Evolutionary conservation across 495 filamentous ascomycete genomes (phyloP), one percentile per base, ranked within the genome.

Genomic region (Saxispiralis lemnorum): DNA sequence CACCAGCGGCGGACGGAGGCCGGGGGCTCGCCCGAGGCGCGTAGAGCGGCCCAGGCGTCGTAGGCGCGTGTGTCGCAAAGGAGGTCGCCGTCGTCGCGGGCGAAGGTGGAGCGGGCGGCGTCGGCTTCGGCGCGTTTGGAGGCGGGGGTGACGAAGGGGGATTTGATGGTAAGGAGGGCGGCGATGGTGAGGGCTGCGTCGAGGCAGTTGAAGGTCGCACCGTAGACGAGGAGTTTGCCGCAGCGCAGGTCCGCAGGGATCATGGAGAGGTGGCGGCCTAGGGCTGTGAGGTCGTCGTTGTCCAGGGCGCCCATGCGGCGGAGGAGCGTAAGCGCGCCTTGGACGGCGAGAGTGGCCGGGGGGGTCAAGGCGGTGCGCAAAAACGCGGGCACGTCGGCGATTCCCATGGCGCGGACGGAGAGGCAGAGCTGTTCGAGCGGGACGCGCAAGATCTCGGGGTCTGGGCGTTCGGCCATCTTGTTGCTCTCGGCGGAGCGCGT

Each of bases 161-260:
- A 79, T 48, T 75, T 78, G 28, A 81, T 74, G 32, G 84, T 93
- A 6, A 96, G 68, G 36, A 94, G 89, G 15, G 84, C 78, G 1
- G 89, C 79, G 49, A 97, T 86, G n/a, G 80, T 84, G 43, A 96
- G 67, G 48, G 78, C 82, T 35, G 87, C 70, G 51, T 93, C 83
- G 13, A 96, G 75, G 51, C 85, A 93, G 15, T 81, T 79, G 55
- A 97, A 96, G 35, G 85, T 88, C 1, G 84, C 80, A 13, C 89
- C 92, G 51, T 92, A 93, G 13, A 97, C 84, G 73, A 97, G 81
- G 7, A 97, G 72, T 60, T 97, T 97, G 15, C 80, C 81, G 58
- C 83, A 93, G 10, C 92, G 76, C 19, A 97, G 66, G 49, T 97
- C 89, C 1, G 92, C 85, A 2, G 89, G 89, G 33, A 97, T 93